A percentile compares a stretch with the other conserved stretches of the same genome.
Evolutionary conservation across 441 rosid species (phyloP).

Genomic region (Macaranga tanarius): DNA sequence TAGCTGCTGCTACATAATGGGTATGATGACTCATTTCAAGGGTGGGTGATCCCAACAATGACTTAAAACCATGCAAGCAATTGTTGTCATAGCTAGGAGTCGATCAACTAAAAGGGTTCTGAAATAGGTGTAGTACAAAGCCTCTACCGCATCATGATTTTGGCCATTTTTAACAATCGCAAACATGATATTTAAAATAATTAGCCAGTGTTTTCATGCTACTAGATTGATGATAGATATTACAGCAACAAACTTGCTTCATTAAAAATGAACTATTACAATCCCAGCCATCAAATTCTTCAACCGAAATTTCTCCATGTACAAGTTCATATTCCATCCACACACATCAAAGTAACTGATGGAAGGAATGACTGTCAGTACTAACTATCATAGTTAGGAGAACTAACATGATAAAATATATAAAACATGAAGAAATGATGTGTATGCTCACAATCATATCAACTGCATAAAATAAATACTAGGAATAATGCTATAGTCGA

Average conservation of each 20-base stretch:
- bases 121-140: neutral
- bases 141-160: neutral
- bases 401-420: neutral
- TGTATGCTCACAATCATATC: neutral
- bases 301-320: neutral
- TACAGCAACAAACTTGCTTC: neutral
- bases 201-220: neutral
- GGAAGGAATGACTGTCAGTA: neutral
- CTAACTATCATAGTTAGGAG: neutral
- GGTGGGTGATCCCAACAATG: neutral
- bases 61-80: neutral
- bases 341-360: neutral
- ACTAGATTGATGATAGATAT: neutral
- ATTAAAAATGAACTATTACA: constrained; percentile 5
- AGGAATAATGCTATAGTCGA: neutral
- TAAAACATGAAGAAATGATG: neutral
- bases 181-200: neutral
- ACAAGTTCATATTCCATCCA: neutral
- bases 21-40: neutral
- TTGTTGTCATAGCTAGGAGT: neutral
- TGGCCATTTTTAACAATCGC: neutral
- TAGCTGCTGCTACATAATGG: neutral
- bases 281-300: neutral
- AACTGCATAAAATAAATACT: neutral
- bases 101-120: neutral